Evolutionary conservation across 192 early-diverging fungal species (phyloP).

Genomic region (Linnemannia exigua): DNA sequence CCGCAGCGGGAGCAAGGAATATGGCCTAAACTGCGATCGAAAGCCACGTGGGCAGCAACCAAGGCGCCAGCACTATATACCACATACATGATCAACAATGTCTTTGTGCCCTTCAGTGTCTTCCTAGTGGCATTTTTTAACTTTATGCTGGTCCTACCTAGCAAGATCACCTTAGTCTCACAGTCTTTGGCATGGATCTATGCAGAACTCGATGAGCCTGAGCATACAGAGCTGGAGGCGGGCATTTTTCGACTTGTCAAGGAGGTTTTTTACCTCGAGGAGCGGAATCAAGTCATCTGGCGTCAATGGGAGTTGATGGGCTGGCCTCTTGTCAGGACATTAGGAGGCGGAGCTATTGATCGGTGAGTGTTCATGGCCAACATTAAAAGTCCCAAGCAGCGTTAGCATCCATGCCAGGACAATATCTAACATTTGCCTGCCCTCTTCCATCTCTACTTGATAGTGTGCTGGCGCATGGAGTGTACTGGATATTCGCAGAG

Average conservation of each 20-base stretch:
- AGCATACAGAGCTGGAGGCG: slow-evolving; percentile 44
- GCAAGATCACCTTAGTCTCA: slow-evolving; percentile 27
- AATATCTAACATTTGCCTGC: not conserved
- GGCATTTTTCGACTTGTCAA: slow-evolving; percentile 51
- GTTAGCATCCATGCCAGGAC: not conserved
- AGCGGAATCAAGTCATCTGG: slow-evolving; percentile 57
- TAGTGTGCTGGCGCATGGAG: slow-evolving; percentile 64
- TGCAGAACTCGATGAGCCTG: slow-evolving; percentile 51
- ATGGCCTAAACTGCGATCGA: not conserved
- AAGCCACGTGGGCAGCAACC: slow-evolving; percentile 18
- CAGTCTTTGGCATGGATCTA: slow-evolving; percentile 50
- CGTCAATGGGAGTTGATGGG: slow-evolving; percentile 65
- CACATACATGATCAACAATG: slow-evolving; percentile 27
- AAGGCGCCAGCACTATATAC: slow-evolving; percentile 33
- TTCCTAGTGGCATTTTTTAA: slow-evolving; percentile 24
- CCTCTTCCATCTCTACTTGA: not conserved
- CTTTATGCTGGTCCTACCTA: slow-evolving; percentile 30
- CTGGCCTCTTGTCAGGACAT: slow-evolving; percentile 60
- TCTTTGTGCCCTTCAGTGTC: slow-evolving; percentile 32
- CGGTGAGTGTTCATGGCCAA: slow-evolving; percentile 50
- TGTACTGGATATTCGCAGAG: slow-evolving; percentile 64
- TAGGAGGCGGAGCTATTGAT: slow-evolving; percentile 63
- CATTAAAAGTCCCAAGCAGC: too few relatives aligned
- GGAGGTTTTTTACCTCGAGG: slow-evolving; percentile 56
- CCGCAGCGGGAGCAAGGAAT: not conserved